Conservation (phyloP, 495 filamentous ascomycete genomes). For the Aspergillus campestris region DNA sequence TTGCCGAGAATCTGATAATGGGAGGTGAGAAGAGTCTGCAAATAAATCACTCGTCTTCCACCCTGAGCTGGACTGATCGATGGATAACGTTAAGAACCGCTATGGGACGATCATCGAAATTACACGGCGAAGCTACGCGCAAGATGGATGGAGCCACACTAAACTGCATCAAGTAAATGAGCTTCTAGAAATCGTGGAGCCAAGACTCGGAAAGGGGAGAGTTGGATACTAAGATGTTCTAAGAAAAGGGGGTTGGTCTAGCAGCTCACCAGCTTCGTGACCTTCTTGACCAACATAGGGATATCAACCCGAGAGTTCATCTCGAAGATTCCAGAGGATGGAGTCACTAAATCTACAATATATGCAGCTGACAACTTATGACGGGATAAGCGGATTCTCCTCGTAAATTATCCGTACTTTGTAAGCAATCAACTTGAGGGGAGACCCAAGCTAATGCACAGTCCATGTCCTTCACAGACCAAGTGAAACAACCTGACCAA, state of each 20-base stretch:
- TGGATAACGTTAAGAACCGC: neutral
- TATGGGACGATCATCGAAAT: conserved; percentile 6
- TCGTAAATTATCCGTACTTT: too few relatives aligned
- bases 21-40: conserved; percentile 4
- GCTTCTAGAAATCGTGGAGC: conserved; percentile 3
- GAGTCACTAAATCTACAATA: too few relatives aligned
- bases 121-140: conserved; percentile 8
- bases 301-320: too few relatives aligned
- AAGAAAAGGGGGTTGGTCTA: neutral
- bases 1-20: neutral
- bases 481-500: neutral
- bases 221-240: neutral
- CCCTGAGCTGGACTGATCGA: too few relatives aligned
- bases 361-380: too few relatives aligned
- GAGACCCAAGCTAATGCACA: neutral
- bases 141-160: conserved; percentile 10
- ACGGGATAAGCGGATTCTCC: neutral
- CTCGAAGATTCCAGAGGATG: too few relatives aligned
- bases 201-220: conserved; percentile 7
- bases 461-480: conserved; percentile 2
- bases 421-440: too few relatives aligned
- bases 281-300: too few relatives aligned
- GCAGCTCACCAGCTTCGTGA: neutral
- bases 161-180: conserved; percentile 6
- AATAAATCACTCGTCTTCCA: too few relatives aligned